A percentile compares a stretch with the other conserved stretches of the same genome.
Conservation (phyloP, 345 rosid genomes). For the Lepidium didymum region DNA sequence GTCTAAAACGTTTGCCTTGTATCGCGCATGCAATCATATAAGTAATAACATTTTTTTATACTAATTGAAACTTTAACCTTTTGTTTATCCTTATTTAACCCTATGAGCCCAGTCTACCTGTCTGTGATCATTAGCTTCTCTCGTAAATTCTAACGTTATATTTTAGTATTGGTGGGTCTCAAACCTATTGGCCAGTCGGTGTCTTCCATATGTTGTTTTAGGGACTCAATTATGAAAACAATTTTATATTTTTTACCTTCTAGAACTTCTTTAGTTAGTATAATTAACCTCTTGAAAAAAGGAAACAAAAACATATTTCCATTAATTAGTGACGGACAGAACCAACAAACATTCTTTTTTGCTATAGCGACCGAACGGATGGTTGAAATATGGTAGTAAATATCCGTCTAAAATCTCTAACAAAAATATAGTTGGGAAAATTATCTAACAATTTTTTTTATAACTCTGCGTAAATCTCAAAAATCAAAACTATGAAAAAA, state of each 20-base stretch:
- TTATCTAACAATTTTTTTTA: too few relatives aligned
- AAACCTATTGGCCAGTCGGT: background rate
- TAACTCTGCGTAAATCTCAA: too few relatives aligned
- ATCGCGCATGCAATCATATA: constrained; percentile 18
- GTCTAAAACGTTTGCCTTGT: background rate
- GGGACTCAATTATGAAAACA: background rate
- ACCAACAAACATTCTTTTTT: background rate
- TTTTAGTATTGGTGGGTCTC: background rate
- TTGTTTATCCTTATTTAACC: background rate
- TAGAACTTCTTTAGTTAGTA: background rate
- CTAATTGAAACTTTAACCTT: background rate
- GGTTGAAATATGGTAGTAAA: background rate
- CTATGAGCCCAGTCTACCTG: background rate
- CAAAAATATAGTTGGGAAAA: too few relatives aligned
- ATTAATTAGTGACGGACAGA: background rate
- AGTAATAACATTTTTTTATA: background rate
- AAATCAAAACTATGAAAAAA: too few relatives aligned
- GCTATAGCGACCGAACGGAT: background rate
- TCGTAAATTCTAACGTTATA: background rate
- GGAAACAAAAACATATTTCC: background rate
- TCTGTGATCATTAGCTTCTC: constrained; percentile 5
- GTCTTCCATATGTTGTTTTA: background rate
- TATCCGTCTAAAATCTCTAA: background rate
- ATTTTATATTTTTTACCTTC: background rate
- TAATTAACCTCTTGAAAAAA: background rate